Evolutionary conservation across 2,329 filamentous ascomycete species (phyloP).

Genomic region (Boeremia exigua): DNA sequence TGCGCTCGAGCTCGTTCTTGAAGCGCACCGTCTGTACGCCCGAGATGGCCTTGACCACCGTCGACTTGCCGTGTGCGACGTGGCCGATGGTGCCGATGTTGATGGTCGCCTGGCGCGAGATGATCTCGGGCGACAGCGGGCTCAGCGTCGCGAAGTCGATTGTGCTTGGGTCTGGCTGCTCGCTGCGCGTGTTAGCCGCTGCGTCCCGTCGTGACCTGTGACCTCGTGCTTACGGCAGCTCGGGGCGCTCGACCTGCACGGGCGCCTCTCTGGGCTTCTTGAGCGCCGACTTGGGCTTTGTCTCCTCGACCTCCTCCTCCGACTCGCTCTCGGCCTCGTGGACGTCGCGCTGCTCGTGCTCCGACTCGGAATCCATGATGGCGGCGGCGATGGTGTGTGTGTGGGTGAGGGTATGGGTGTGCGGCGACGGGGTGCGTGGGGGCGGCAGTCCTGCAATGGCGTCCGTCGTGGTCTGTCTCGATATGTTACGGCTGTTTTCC

Average conservation of each 20-base stretch:
- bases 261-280: conserved; percentile 73
- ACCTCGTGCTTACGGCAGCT: conserved; percentile 61
- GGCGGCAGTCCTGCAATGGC: background rate
- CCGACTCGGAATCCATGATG: conserved; percentile 52
- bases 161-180: conserved; percentile 90
- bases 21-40: conserved; percentile 98
- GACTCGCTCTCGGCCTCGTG: conserved; percentile 60
- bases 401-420: too few species aligned
- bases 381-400: conserved; percentile 17
- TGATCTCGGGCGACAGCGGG: conserved; percentile 94
- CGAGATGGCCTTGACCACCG: conserved; percentile 98
- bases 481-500: conserved; percentile 15
- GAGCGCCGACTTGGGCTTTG: conserved; percentile 75
- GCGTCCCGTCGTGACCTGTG: background rate
- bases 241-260: conserved; percentile 65
- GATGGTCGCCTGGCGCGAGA: conserved; percentile 96
- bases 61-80: conserved; percentile 98
- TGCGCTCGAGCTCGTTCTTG: conserved; percentile 99
- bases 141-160: conserved; percentile 81
- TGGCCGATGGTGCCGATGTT: conserved; percentile 99
- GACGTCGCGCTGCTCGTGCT: conserved; percentile 45
- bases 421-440: conserved; percentile 1
- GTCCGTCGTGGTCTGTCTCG: background rate
- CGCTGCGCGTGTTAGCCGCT: conserved; percentile 48
- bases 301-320: conserved; percentile 72